Conservation (phyloP, 2,329 filamentous ascomycete genomes). For the Venturia asperata region DNA sequence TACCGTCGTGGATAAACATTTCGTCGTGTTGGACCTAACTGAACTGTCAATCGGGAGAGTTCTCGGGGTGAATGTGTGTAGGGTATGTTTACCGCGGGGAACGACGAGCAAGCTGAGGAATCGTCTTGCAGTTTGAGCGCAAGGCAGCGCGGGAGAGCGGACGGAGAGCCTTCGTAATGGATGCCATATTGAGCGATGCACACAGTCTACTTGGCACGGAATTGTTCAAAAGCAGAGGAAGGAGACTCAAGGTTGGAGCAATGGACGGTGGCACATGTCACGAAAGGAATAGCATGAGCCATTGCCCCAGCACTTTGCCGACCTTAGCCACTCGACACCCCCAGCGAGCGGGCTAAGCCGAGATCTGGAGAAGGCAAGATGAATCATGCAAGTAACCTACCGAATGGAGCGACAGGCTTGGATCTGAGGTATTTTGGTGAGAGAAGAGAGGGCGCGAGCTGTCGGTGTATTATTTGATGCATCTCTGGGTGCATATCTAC, state of each 20-base stretch:
- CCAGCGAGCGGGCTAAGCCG: neutral
- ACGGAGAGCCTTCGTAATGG: constrained; percentile 37
- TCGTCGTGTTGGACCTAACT: neutral
- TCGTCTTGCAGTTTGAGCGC: constrained; percentile 19
- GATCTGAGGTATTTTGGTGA: neutral
- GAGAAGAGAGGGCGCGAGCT: neutral
- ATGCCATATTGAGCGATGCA: constrained; percentile 33
- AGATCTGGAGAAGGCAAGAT: neutral
- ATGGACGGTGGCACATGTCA: neutral
- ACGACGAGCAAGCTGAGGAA: constrained; percentile 18
- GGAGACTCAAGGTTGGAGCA: neutral
- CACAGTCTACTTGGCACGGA: neutral
- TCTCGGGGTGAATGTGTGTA: neutral
- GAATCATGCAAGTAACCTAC: neutral
- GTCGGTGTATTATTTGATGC: too few species aligned
- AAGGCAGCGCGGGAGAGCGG: constrained; percentile 29
- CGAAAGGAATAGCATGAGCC: neutral
- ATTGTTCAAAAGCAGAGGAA: neutral
- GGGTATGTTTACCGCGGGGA: constrained; percentile 18
- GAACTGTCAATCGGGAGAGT: neutral
- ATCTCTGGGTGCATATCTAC: too few species aligned
- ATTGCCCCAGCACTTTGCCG: neutral
- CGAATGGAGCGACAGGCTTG: neutral
- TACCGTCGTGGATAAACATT: constrained; percentile 39
- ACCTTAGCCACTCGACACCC: neutral